phyloP scores from a whole-genome alignment of 2,329 filamentous ascomycete species.

The Fusarium nisikadoi region DNA sequence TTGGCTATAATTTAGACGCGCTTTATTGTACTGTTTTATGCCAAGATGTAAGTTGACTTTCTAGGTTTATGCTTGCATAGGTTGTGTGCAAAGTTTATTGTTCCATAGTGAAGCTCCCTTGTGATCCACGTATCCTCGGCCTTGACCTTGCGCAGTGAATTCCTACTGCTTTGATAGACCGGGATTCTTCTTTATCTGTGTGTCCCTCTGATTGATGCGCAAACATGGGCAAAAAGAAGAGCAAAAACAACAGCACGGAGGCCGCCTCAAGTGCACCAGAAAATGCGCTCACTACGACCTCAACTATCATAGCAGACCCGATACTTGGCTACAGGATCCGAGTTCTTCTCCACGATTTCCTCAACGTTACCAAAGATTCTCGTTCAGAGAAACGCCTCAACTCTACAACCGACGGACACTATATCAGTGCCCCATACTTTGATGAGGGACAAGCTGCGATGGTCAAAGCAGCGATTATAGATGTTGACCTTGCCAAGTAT shows the following conservation, averaged over 20 bases:
- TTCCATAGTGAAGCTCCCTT: not conserved
- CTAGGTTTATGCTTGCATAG: not conserved
- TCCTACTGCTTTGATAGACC: not conserved
- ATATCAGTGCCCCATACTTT: slow-evolving; percentile 2
- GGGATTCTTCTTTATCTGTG: too few species aligned
- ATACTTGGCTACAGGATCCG: slow-evolving; percentile 2
- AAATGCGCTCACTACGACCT: not conserved
- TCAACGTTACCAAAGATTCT: not conserved
- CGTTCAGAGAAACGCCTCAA: slow-evolving; percentile 4
- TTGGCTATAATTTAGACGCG: not conserved
- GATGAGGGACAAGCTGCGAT: not conserved
- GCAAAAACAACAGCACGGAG: not conserved
- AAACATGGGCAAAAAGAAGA: slow-evolving; percentile 1
- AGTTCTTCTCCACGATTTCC: slow-evolving; percentile 13
- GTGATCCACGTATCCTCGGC: not conserved
- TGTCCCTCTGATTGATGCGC: not conserved
- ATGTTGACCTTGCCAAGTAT: not conserved
- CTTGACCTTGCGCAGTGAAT: not conserved
- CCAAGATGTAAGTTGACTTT: not conserved
- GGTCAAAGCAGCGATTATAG: slow-evolving; percentile 1
- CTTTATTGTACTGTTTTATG: not conserved
- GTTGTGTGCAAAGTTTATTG: not conserved
- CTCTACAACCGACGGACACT: not conserved
- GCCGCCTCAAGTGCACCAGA: not conserved
- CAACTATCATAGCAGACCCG: not conserved